phyloP scores from a whole-genome alignment of 75 land plant genomes.

The Picea glauca region DNA sequence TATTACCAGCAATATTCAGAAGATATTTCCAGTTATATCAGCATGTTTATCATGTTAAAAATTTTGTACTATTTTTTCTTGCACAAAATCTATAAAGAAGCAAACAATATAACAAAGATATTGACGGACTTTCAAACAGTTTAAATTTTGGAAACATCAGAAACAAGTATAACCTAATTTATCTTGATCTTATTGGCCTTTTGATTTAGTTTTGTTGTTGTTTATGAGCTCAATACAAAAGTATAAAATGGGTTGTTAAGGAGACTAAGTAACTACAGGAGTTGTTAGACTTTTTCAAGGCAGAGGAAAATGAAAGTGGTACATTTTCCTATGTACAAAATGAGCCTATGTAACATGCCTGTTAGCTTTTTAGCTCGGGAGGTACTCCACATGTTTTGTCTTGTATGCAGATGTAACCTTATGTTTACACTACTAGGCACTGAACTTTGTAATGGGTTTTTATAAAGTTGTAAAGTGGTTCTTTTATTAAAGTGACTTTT shows the following conservation, averaged over 20 bases:
- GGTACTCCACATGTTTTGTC: too few species aligned
- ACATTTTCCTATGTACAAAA: too few species aligned
- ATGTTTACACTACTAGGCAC: too few species aligned
- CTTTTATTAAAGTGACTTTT: too few species aligned
- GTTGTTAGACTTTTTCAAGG: background rate
- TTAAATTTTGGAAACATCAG: background rate
- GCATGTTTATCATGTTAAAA: background rate
- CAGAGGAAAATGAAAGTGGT: too few species aligned
- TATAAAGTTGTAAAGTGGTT: too few species aligned
- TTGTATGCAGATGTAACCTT: too few species aligned
- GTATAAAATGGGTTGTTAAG: background rate
- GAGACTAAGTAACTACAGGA: background rate
- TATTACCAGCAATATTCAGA: background rate
- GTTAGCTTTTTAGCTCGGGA: too few species aligned
- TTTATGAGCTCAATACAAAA: background rate
- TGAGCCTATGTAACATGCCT: too few species aligned
- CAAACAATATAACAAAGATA: background rate
- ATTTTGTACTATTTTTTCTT: background rate
- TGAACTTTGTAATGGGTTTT: too few species aligned
- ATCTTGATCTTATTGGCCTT: background rate
- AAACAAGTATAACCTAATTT: background rate
- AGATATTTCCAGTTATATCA: background rate
- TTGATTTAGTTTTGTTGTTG: background rate
- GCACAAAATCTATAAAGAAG: background rate
- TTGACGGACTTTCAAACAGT: background rate